phyloP scores from a whole-genome alignment of 441 rosid genomes.

The Euphorbia celastroides region DNA sequence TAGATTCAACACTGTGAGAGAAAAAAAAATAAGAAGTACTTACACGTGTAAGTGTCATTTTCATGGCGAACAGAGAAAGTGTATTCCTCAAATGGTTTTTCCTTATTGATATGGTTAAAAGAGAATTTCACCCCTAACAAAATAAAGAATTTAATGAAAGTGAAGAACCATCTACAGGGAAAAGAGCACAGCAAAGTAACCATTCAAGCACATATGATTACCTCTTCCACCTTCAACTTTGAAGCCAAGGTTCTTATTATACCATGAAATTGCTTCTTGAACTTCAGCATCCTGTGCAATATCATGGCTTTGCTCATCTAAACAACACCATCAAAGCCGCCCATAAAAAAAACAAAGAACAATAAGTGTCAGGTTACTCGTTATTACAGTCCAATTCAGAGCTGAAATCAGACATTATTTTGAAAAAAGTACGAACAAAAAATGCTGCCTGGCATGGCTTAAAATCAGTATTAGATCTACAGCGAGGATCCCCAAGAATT shows the following conservation, averaged over 20 bases:
- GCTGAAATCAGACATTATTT: background rate
- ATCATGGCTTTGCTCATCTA: conserved; percentile 39
- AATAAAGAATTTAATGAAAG: conserved; percentile 19
- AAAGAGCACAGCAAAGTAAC: background rate
- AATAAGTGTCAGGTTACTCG: background rate
- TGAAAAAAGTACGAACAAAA: background rate
- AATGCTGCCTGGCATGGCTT: background rate
- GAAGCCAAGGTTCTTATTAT: conserved; percentile 65
- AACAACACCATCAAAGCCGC: conserved; percentile 29
- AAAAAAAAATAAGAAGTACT: conserved; percentile 19
- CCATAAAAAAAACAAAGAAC: background rate
- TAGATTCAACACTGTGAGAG: conserved; percentile 3
- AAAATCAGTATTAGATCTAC: background rate
- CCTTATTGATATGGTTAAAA: conserved; percentile 46
- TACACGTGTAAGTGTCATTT: conserved; percentile 60
- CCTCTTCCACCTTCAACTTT: conserved; percentile 82
- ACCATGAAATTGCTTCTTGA: conserved; percentile 71
- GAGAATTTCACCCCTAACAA: conserved; percentile 71
- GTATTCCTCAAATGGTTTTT: conserved; percentile 44
- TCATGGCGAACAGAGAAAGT: conserved; percentile 61
- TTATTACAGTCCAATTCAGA: background rate
- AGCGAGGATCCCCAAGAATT: background rate
- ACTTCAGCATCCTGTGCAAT: conserved; percentile 35
- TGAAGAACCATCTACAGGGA: conserved; percentile 11
- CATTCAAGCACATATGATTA: conserved; percentile 19